phyloP scores from a whole-genome alignment of 352 stramenopile genomes.

The Globisporangium mamillatum region DNA sequence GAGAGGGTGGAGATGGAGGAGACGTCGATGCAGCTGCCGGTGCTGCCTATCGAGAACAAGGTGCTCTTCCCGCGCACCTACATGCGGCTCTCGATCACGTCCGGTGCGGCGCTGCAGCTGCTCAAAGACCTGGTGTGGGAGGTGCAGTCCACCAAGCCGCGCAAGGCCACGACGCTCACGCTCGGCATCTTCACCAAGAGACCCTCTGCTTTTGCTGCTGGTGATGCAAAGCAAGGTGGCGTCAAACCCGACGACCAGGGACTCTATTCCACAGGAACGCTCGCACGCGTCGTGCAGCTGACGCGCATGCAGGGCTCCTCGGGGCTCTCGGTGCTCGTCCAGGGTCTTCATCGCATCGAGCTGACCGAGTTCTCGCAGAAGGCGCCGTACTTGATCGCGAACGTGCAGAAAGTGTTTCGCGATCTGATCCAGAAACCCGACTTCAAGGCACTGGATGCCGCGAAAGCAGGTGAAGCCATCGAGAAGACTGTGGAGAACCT shows the following conservation, averaged over 20 bases:
- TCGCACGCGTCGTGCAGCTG: constrained; percentile 75
- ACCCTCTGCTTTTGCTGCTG: background rate
- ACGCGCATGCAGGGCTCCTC: constrained; percentile 52
- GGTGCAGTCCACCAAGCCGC: constrained; percentile 49
- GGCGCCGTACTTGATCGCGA: constrained; percentile 55
- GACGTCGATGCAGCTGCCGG: constrained; percentile 42
- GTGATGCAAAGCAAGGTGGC: constrained; percentile 16
- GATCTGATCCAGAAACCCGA: constrained; percentile 18
- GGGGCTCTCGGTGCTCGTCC: constrained; percentile 67
- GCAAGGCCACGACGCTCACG: constrained; percentile 40
- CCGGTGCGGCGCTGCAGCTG: constrained; percentile 57
- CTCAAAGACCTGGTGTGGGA: constrained; percentile 81
- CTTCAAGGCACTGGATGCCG: constrained; percentile 11
- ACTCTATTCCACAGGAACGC: constrained; percentile 55
- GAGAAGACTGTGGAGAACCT: constrained; percentile 32
- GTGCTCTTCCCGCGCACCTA: constrained; percentile 79
- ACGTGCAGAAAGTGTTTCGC: constrained; percentile 30
- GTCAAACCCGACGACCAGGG: constrained; percentile 19
- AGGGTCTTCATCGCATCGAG: constrained; percentile 54
- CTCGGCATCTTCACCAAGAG: constrained; percentile 66
- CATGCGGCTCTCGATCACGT: constrained; percentile 66
- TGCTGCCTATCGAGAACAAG: constrained; percentile 65
- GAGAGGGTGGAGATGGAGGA: constrained; percentile 20
- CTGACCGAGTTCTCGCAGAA: constrained; percentile 48
- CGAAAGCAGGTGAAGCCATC: constrained; percentile 11